These are phyloP conservation scores for Rosellinia necatrix DNA, from an alignment of 2,329 filamentous ascomycete genomes.

Conservation along the genomic window DNA sequence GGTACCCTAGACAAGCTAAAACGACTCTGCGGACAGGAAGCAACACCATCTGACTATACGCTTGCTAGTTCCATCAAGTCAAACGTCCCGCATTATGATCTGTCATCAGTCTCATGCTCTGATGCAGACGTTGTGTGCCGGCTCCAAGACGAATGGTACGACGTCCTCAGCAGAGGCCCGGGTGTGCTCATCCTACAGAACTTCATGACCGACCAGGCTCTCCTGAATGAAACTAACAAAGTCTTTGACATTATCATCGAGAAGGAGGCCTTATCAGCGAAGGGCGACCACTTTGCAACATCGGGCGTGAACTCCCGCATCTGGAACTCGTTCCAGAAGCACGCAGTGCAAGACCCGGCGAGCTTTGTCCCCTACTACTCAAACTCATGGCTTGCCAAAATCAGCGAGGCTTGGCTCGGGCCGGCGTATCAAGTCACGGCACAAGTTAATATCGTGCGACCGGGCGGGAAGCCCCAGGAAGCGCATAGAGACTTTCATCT, in stretches of 20 bases:
- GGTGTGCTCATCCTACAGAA: slow-evolving; percentile 63
- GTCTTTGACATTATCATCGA: slow-evolving; percentile 56
- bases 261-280: slow-evolving; percentile 39
- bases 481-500: slow-evolving; percentile 68
- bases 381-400: slow-evolving; percentile 60
- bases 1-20: slow-evolving; percentile 24
- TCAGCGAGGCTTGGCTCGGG: slow-evolving; percentile 62
- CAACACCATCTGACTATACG: slow-evolving; percentile 10
- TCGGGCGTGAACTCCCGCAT: slow-evolving; percentile 62
- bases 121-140: slow-evolving; percentile 25
- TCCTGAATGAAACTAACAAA: slow-evolving; percentile 52
- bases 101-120: slow-evolving; percentile 37
- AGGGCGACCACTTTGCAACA: slow-evolving; percentile 66
- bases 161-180: slow-evolving; percentile 59
- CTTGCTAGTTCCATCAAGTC: slow-evolving; percentile 21
- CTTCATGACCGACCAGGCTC: slow-evolving; percentile 50
- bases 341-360: slow-evolving; percentile 54
- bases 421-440: slow-evolving; percentile 64
- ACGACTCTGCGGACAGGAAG: slow-evolving; percentile 14
- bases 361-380: slow-evolving; percentile 63
- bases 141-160: slow-evolving; percentile 65
- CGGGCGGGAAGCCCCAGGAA: slow-evolving; percentile 61
- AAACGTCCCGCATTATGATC: slow-evolving; percentile 30
- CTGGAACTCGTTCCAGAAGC: slow-evolving; percentile 70
- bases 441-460: slow-evolving; percentile 66